A percentile compares a stretch with the other conserved stretches of the same genome.
These are phyloP conservation scores for Aristolochia contorta DNA, from an alignment of 164 flowering plant genomes.

Conservation along the genomic window DNA sequence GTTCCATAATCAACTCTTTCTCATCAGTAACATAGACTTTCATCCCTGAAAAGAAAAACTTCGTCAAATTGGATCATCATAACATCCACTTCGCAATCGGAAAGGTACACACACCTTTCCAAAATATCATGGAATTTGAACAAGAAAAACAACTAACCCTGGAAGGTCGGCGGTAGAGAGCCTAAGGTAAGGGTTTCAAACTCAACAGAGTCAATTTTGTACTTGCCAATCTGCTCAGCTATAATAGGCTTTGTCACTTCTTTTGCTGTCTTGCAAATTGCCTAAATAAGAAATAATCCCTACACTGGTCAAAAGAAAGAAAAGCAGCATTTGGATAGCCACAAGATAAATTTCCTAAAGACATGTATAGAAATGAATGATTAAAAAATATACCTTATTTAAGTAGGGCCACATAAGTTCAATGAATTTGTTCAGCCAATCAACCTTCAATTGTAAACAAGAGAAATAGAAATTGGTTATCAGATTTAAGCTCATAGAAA, in stretches of 20 bases:
- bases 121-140: background rate
- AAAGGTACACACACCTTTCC: background rate
- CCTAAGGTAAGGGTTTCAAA: conserved; percentile 82
- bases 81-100: too few relatives aligned
- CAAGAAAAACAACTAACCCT: conserved; percentile 41
- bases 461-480: background rate
- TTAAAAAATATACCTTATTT: conserved; percentile 51
- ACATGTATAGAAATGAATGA: background rate
- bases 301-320: background rate
- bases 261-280: conserved; percentile 81
- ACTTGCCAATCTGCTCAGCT: conserved; percentile 89
- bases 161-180: conserved; percentile 87
- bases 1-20: conserved; percentile 96
- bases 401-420: conserved; percentile 89
- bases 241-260: conserved; percentile 83
- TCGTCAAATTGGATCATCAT: background rate
- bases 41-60: conserved; percentile 49
- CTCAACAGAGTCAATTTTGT: conserved; percentile 86
- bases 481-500: background rate
- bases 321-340: background rate
- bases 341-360: background rate
- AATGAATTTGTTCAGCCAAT: conserved; percentile 88
- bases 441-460: conserved; percentile 42
- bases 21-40: conserved; percentile 87
- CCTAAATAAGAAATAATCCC: conserved; percentile 28